Evolutionary conservation across 495 filamentous ascomycete species (phyloP), one percentile per base, ranked within the genome.

Genomic region (Clohesyomyces aquaticus): DNA sequence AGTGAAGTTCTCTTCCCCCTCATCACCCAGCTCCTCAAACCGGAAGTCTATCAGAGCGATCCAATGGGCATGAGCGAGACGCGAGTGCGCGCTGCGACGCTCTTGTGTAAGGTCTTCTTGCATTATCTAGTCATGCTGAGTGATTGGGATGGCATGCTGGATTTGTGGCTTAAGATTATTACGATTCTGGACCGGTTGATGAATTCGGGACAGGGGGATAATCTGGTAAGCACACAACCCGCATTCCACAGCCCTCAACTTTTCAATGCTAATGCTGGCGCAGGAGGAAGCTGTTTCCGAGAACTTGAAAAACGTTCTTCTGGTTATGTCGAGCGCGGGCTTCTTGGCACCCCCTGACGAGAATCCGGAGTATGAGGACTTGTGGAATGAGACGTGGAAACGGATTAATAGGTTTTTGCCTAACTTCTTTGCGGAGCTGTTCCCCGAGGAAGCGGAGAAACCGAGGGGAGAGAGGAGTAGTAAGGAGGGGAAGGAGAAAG

Each of bases 211-310:
- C 91, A 96, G 74, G 90, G 90, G 12, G 91, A 96, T 70, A 91
- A 87, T 69, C 76, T 96, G 72, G 91, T 94, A 83, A 75, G 88
- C 21, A 10, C 47, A 23, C 6, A 19, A 23, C 18, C 53, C 46
- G 1, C 27, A 56, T 46, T 6, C 25, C 8, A 49, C 4, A 27
- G 46, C 18, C 4, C 3, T 16, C n/a, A 22, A 22, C 45, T 6
- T 25, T 21, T 12, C 12, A 19, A 22, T 50, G 21, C 67, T 70
- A 59, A 70, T 52, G 27, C 25, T 21, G 8, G n/a, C 1, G 56
- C 66, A 93, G 88, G 91, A 96, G 76, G 93, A 98, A 79, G 93
- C 94, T 27, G 91, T 99, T 2, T 91, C 92, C 3, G 95, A 99
- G 73, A 91, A 88, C 67, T 77, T 99, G 63, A 99, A 98, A 77